Percentiles rank a stretch among this genome's conserved stretches.
Evolutionary conservation across 1,284 basidiomycete genomes (phyloP).

Genomic region (Hemileia vastatrix): DNA sequence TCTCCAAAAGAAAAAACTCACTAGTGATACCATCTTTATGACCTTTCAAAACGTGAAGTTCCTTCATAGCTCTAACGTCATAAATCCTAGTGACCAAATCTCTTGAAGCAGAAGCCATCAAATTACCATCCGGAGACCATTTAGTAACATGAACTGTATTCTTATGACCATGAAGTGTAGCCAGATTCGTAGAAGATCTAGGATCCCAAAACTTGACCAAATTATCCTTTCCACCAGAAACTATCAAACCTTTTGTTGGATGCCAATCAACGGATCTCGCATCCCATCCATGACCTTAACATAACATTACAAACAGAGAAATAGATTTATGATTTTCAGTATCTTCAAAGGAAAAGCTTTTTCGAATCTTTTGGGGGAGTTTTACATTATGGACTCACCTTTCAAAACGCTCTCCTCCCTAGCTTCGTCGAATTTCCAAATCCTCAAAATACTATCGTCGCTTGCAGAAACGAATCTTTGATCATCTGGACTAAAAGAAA

Average conservation of each 20-base stretch:
- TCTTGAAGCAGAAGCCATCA: constrained; percentile 36
- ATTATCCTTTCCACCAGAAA: constrained; percentile 93
- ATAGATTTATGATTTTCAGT: too few relatives aligned
- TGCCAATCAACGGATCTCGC: constrained; percentile 99
- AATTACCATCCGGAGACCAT: constrained; percentile 30
- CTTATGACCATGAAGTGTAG: constrained; percentile 88
- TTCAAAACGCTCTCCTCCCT: constrained; percentile 33
- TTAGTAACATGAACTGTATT: constrained; percentile 81
- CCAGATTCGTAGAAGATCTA: constrained; percentile 70
- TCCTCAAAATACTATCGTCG: constrained; percentile 37
- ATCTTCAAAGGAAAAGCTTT: too few relatives aligned
- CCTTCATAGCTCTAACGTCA: constrained; percentile 38
- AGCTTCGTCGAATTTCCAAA: constrained; percentile 40
- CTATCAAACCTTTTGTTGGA: constrained; percentile 84
- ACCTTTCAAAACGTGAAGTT: constrained; percentile 34
- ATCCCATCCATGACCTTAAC: constrained; percentile 87
- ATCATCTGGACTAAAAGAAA: constrained; percentile 39
- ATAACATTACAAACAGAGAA: neutral
- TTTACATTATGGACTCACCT: constrained; percentile 20
- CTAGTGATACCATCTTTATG: constrained; percentile 22
- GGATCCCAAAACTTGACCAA: constrained; percentile 99
- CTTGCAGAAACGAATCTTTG: constrained; percentile 35
- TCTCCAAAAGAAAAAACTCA: neutral
- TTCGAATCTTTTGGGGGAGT: too few relatives aligned
- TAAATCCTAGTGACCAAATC: constrained; percentile 41